Conservation (phyloP, 2,329 filamentous ascomycete species). For the Pseudogymnoascus sp. region DNA sequence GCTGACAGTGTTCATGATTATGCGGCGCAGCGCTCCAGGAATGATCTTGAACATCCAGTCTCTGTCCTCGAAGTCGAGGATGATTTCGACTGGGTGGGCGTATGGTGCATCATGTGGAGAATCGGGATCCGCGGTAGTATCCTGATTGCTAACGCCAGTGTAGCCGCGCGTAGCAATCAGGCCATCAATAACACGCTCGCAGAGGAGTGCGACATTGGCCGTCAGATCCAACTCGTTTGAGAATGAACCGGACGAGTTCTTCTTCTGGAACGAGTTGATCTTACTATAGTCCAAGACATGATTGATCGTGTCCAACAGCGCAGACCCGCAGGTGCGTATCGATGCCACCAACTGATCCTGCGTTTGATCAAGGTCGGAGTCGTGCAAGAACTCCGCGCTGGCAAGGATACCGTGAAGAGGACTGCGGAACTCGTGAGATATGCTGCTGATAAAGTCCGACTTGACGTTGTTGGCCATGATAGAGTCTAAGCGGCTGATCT, state of each 20-base stretch:
- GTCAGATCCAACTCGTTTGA: slow-evolving; percentile 23
- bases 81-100: slow-evolving; percentile 17
- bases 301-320: slow-evolving; percentile 47
- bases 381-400: slow-evolving; percentile 43
- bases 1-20: slow-evolving; percentile 55
- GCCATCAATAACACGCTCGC: slow-evolving; percentile 25
- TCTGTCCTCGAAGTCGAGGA: slow-evolving; percentile 23
- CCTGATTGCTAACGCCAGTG: not conserved
- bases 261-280: slow-evolving; percentile 36
- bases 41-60: slow-evolving; percentile 25
- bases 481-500: slow-evolving; percentile 24
- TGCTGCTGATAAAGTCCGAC: slow-evolving; percentile 25
- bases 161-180: slow-evolving; percentile 21
- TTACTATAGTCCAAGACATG: slow-evolving; percentile 48
- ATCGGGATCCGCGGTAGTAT: not conserved
- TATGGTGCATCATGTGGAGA: not conserved
- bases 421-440: slow-evolving; percentile 25
- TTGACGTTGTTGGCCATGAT: slow-evolving; percentile 24
- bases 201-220: slow-evolving; percentile 24
- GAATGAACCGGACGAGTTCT: slow-evolving; percentile 17
- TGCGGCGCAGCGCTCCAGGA: slow-evolving; percentile 22
- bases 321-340: slow-evolving; percentile 44
- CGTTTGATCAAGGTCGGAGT: slow-evolving; percentile 38
- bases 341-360: slow-evolving; percentile 41
- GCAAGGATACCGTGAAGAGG: slow-evolving; percentile 43